Evolutionary conservation across 2,329 filamentous ascomycete species (phyloP), one percentile per base, ranked within the genome.

Genomic region (Cordyceps farinosa): DNA sequence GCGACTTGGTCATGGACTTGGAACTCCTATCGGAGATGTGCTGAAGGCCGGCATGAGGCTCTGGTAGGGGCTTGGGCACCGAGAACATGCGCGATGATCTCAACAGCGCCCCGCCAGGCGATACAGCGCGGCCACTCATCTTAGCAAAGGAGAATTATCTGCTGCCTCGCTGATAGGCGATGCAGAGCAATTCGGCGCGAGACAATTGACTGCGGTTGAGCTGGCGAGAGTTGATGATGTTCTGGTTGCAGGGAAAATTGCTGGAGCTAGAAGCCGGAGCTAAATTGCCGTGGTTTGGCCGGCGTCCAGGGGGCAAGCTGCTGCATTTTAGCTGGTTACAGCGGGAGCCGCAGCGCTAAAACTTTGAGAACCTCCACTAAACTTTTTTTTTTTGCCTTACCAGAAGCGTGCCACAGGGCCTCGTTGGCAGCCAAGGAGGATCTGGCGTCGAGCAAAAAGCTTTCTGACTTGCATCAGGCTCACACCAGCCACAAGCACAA

Each of bases 31-130:
- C 69, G 60, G 70, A 70, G n/a, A 76, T 68, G 64, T 73, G 70
- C 38, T 75, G 66, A 66, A 68, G 72, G 65, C 78, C 80, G 66
- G 79, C 80, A 67, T 81, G 80, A 68, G 90, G 87, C 48, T 82
- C 78, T 22, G 89, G 86, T 58, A 97, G 83, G 29, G 91, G 86
- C 64, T 86, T 83, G 15, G 94, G 93, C 62, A 98, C 82, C 30
- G 93, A 90, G 79, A 98, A 98, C 70, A 98, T 84, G 69, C 94
- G 90, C 64, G 94, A 98, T 65, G 88, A 86, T 75, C 94, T 89
- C 72, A 98, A 84, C 69, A 98, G 84, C 70, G 84, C 82, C 67
- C 81, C 86, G 72, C 87, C 87, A 63, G 87, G 86, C 67, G 86
- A 87, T 70, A 87, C 69, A 63, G 71, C 69, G 59, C 69, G 71